Evolutionary conservation across 768 basidiomycete genomes (phyloP), one percentile per base, ranked within the genome.

Genomic region (Phylloporus arenicola): DNA sequence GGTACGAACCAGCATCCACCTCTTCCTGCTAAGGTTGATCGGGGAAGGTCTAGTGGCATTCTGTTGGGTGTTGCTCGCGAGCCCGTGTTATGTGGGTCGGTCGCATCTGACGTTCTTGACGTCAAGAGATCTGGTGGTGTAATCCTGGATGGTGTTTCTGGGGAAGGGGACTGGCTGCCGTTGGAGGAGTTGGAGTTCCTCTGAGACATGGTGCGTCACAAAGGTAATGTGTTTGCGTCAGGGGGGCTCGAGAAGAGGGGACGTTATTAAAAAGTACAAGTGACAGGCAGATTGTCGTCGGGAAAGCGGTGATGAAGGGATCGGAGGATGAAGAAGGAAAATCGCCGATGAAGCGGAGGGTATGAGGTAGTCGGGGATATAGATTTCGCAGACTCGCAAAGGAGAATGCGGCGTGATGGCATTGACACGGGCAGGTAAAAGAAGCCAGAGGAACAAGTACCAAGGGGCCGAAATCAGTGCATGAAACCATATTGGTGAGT

Each of bases 1-100:
- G 45, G 50, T 35, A 75, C 86, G 62, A 64, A 88, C 87, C 87
- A 89, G 70, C 87, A 88, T 39, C 87, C 87, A 55, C 86, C 86
- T 68, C 82, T 84, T 52, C 82, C 78, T 42, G 80, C 76, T 13
- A 78, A 75, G 39, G 72, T 68, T 43, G 72, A 73, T 45, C 79
- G 77, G 53, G 80, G 76, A 45, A 79, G 72, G 63, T 79, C 79
- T 37, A 73, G 68, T 14, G 74, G 69, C 43, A 72, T 68, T 52
- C 72, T 74, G 55, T 65, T 75, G 9, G 79, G 78, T 13, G 78
- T 79, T 45, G n/a, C 70, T 67, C 63, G 63, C 17, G 56, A 56
- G n/a, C 12, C 41, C 6, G 53, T 45, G 33, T 55, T 59, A 17
- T 48, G 57, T 6, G 64, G 22, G 53, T 68, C 64, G 16, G 43